Evolutionary conservation across 768 basidiomycete genomes (phyloP), one percentile per base, ranked within the genome.

Genomic region (Suillus plorans): DNA sequence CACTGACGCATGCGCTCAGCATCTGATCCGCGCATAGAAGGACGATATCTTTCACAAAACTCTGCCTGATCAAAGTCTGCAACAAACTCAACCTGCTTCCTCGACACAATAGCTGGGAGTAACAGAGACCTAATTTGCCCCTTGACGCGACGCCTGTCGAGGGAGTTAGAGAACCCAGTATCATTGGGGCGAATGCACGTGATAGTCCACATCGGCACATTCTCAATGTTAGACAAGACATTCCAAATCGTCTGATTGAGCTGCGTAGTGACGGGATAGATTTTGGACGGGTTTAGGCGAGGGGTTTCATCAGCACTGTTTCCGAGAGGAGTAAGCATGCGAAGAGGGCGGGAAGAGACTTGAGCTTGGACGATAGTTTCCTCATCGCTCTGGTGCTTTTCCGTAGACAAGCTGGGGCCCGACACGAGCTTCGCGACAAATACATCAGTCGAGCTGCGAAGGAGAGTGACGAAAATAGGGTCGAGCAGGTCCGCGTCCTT

Each of bases 121-220:
- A 85, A 80, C 25, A 87, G 77, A 14, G 82, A 78, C 50, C 79
- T 80, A 20, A 89, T 81, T 66, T 89, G 87, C 3, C 78, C 73
- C 72, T 86, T 87, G 64, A 88, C 85, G 31, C 85, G 78, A 9
- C 85, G 84, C 73, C 85, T 86, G 73, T 89, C 88, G 67, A 89
- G 83, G 25, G 86, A 86, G 67, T 86, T 87, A 10, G 86, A 81
- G 18, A 85, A 84, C 6, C 85, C 83, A 14, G 85, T 86, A 69
- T 89, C 88, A 72, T 88, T 89, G 7, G 87, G 88, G 47, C 86
- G 84, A 62, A 89, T 83, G 69, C 87, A 89, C 7, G 80, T 77
- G 42, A 88, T 80, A 5, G 82, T 84, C 88, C 88, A 89, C 36
- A 82, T 71, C 12, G 74, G 77, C 10, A 79, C 77, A 28, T 76